A percentile compares a stretch with the other conserved stretches of the same genome.
phyloP scores from a whole-genome alignment of 352 stramenopile genomes.

The Phytophthora hibernalis region DNA sequence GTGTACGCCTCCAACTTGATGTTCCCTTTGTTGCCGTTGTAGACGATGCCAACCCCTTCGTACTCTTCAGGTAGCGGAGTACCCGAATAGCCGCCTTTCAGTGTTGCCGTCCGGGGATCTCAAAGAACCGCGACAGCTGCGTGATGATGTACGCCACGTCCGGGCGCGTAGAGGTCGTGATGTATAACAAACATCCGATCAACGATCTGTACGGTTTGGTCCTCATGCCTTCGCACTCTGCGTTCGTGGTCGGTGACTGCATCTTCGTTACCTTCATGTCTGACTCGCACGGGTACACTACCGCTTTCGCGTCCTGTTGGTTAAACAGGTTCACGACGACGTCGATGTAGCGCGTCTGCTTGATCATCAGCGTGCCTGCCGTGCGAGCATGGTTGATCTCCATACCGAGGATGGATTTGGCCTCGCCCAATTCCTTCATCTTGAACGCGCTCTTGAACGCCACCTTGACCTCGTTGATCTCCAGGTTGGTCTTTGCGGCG shows the following conservation, averaged over 20 bases:
- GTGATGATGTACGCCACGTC: slow-evolving; percentile 19
- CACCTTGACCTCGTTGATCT: slow-evolving; percentile 18
- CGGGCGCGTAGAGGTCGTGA: slow-evolving; percentile 8
- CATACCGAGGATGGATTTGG: slow-evolving; percentile 30
- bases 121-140: slow-evolving; percentile 4
- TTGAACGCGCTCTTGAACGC: slow-evolving; percentile 18
- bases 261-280: slow-evolving; percentile 11
- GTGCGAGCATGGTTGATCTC: slow-evolving; percentile 26
- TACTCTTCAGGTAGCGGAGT: slow-evolving; percentile 11
- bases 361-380: slow-evolving; percentile 24
- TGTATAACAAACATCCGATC: slow-evolving; percentile 24
- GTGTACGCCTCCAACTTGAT: slow-evolving; percentile 12
- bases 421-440: slow-evolving; percentile 27
- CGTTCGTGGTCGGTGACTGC: slow-evolving; percentile 10
- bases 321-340: slow-evolving; percentile 18
- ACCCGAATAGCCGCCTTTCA: slow-evolving; percentile 13
- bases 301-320: slow-evolving; percentile 13
- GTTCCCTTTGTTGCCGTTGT: neutral
- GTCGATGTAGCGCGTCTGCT: slow-evolving; percentile 29
- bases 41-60: slow-evolving; percentile 6
- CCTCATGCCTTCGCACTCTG: neutral
- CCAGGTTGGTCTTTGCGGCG: slow-evolving; percentile 8
- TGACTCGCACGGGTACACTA: slow-evolving; percentile 15
- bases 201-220: slow-evolving; percentile 16
- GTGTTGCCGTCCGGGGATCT: slow-evolving; percentile 9